phyloP scores from a whole-genome alignment of 2,329 filamentous ascomycete genomes.

The Neofusicoccum kwambonambiense region DNA sequence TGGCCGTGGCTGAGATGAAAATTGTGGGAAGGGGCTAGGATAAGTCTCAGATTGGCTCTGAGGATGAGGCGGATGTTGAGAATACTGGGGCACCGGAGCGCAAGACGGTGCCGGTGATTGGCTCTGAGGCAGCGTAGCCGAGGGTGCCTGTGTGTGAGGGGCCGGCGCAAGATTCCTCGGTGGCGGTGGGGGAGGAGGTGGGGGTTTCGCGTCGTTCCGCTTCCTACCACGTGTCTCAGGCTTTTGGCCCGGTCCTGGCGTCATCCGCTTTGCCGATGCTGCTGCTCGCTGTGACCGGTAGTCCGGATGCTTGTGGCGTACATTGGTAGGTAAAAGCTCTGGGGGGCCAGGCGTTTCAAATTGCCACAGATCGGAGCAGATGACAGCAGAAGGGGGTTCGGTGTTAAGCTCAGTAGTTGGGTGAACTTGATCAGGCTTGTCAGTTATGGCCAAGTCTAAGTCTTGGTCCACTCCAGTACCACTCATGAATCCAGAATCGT shows the following conservation, averaged over 20 bases:
- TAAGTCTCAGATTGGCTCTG: background rate
- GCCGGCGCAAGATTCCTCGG: slow-evolving; percentile 12
- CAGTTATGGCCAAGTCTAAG: slow-evolving; percentile 38
- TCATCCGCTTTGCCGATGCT: slow-evolving; percentile 7
- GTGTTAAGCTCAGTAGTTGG: slow-evolving; percentile 5
- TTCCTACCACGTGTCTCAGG: slow-evolving; percentile 18
- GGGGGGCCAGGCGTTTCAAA: slow-evolving; percentile 37
- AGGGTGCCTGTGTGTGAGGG: background rate
- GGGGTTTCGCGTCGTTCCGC: slow-evolving; percentile 13
- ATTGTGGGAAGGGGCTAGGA: background rate
- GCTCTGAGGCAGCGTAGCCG: background rate
- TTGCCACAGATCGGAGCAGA: slow-evolving; percentile 16
- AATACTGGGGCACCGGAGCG: background rate
- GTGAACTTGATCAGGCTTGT: slow-evolving; percentile 7
- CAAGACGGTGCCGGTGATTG: background rate
- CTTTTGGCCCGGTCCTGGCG: background rate
- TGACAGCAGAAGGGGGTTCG: background rate
- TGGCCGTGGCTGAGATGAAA: background rate
- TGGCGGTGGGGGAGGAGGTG: slow-evolving; percentile 6
- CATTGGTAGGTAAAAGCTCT: slow-evolving; percentile 36
- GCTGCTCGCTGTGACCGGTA: slow-evolving; percentile 11
- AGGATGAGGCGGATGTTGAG: background rate
- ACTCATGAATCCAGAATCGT: slow-evolving; percentile 83
- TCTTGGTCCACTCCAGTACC: slow-evolving; percentile 73
- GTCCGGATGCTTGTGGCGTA: slow-evolving; percentile 6